Conservation (phyloP, 2,329 filamentous ascomycete genomes). For the Emericellopsis cladophorae region DNA sequence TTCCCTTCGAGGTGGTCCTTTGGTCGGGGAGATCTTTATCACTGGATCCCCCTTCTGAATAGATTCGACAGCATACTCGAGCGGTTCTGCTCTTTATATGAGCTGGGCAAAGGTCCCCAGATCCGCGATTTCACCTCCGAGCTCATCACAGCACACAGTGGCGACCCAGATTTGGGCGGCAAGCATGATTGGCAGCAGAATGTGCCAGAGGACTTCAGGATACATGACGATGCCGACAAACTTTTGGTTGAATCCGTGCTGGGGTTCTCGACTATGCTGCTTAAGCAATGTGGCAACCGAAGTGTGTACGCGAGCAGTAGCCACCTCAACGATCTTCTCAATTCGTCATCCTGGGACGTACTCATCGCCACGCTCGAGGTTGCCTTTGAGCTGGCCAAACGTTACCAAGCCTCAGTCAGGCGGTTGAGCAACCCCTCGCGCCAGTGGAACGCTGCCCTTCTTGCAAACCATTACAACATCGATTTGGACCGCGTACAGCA, state of each 20-base stretch:
- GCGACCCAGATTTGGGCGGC: not conserved
- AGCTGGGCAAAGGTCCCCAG: slow-evolving; percentile 70
- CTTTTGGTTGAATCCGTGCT: slow-evolving; percentile 70
- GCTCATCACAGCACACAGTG: slow-evolving; percentile 44
- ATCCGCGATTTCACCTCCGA: slow-evolving; percentile 58
- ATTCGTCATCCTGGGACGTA: slow-evolving; percentile 71
- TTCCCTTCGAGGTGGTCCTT: slow-evolving; percentile 93
- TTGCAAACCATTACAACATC: slow-evolving; percentile 77
- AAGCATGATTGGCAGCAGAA: slow-evolving; percentile 1
- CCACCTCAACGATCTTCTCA: slow-evolving; percentile 77
- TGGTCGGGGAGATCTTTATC: slow-evolving; percentile 87
- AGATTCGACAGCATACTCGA: slow-evolving; percentile 86
- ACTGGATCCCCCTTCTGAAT: slow-evolving; percentile 93
- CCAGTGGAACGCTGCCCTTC: slow-evolving; percentile 57
- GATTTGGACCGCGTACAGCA: slow-evolving; percentile 72
- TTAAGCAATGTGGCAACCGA: slow-evolving; percentile 93
- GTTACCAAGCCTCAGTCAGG: slow-evolving; percentile 83
- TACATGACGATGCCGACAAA: slow-evolving; percentile 58
- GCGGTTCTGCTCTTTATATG: slow-evolving; percentile 68
- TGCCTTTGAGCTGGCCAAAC: slow-evolving; percentile 74
- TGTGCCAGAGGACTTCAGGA: slow-evolving; percentile 1
- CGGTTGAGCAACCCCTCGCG: slow-evolving; percentile 53
- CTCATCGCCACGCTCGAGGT: slow-evolving; percentile 70
- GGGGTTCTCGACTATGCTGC: slow-evolving; percentile 71
- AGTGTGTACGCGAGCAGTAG: slow-evolving; percentile 92